Evolutionary conservation across 768 basidiomycete species (phyloP), one percentile per base, ranked within the genome.

Genomic region (Steccherinum ochraceum): DNA sequence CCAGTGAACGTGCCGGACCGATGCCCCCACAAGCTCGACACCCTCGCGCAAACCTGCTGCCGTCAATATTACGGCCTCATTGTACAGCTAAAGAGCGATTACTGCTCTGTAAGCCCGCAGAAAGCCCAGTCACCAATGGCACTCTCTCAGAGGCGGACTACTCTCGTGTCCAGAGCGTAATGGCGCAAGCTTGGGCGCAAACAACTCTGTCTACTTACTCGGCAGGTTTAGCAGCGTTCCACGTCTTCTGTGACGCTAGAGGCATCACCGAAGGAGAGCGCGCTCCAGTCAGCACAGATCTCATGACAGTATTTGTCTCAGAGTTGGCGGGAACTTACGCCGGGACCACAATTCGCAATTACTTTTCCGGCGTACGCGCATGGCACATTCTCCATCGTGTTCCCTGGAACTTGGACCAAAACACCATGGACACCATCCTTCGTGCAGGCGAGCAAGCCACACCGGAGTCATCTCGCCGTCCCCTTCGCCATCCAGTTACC

Each of bases 361-460:
- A 72, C 49, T 18, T 75, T 0, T 53, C 55, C 1, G 71, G 68
- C 0, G 41, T 78, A 1, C 56, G 67, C 1, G 74, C 76, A 2
- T 80, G 76, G 76, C 75, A 80, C 54, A 59, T 69, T 1, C 45
- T 78, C 0, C 75, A 80, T 50, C 62, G 73, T 0, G 3, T 71
- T 0, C 41, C 23, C 0, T 77, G 70, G 69, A 41, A 12, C 0
- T 49, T 69, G 1, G 54, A 70, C 23, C 41, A 62, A 0, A 40
- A 43, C 0, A 58, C 68, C 19, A 25, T 53, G 0, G 53, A 62
- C 0, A 48, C 56, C 0, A 50, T 67, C 0, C 26, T 67, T 1
- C 40, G 49, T 3, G 65, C 52, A 0, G 60, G 61, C 1, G 24
- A 44, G 0, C 4, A 35, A 5, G 25, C 59, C 0, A 30, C 52